phyloP scores from a whole-genome alignment of 2,329 filamentous ascomycete species.

The Whalleya microplaca region DNA sequence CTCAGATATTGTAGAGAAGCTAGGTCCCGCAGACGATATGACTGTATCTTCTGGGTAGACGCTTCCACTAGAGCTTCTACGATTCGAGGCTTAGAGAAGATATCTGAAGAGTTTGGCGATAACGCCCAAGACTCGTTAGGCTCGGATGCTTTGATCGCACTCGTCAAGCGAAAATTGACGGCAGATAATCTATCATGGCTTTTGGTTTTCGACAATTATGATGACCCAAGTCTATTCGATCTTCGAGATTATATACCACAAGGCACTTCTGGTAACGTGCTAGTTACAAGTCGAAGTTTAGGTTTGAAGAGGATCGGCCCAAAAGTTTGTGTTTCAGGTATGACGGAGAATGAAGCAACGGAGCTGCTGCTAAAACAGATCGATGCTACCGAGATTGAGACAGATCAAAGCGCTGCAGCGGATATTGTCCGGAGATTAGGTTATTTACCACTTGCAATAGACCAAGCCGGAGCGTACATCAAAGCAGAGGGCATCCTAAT shows the following conservation, averaged over 20 bases:
- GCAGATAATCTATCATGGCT: constrained; percentile 1
- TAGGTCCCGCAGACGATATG: background rate
- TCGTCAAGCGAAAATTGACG: constrained; percentile 7
- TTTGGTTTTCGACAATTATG: constrained; percentile 16
- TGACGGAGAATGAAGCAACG: constrained; percentile 5
- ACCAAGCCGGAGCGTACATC: constrained; percentile 14
- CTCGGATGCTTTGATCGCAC: constrained; percentile 4
- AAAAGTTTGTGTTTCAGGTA: constrained; percentile 5
- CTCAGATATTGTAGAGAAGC: constrained; percentile 6
- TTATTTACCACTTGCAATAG: constrained; percentile 12
- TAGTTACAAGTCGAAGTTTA: constrained; percentile 11
- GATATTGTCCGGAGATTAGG: constrained; percentile 8
- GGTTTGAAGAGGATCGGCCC: constrained; percentile 5
- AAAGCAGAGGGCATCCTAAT: constrained; percentile 5
- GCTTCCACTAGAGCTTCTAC: constrained; percentile 9
- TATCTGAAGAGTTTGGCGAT: constrained; percentile 2
- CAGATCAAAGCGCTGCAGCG: background rate
- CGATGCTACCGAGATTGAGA: background rate
- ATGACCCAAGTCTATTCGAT: constrained; percentile 8
- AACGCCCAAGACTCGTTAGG: background rate
- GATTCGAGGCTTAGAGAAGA: constrained; percentile 2
- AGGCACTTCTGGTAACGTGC: constrained; percentile 1
- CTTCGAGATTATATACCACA: constrained; percentile 14
- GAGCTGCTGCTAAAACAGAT: constrained; percentile 7
- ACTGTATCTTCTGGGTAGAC: constrained; percentile 12